Base-by-base conservation (phyloP, 345 rosid genomes). In the Euphorbia pulcherrima region DNA sequence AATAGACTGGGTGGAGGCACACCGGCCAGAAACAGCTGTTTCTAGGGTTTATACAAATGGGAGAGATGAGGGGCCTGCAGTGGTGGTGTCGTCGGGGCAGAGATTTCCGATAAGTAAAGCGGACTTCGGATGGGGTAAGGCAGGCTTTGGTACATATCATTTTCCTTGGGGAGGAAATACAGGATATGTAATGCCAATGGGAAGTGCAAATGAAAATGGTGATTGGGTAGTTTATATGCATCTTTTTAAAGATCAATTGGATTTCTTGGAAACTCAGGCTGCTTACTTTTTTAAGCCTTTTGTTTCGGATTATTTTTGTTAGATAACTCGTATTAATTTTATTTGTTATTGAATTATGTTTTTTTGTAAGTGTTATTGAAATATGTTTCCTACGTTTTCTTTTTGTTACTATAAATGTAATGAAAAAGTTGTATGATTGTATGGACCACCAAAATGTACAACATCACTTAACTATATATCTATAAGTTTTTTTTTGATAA, bases 1-100 rank as follows among this genome's bases (percentile, higher is more conserved):
- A 66, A 84, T 90, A 48, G 97, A 90, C 65, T 90, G 92, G 92
- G 88, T 90, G 21, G 92, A 90, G 76, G 83, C 81, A 3, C 84
- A 58, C 6, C 82, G 89, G 8, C 97, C 97, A 0, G 74, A 63
- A 47, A 77, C 84, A 8, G 76, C 79, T 6, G 13, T 85, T 62
- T 63, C 90, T 8, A 90, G 74, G 82, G 75, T 90, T 24, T 88
- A 85, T 62, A 17, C 74, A 41, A n/a, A 13, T n/a, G 82, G 60
- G 18, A 72, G 67, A 0, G 75, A 79, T 0, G 87, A 82, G 0
- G 86, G 81, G 14, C 92, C 92, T 0, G 87, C 90, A 0, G 74
- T 90, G 27, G 95, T 88, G 71, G 85, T 90, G 55, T 90, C 97
- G 11, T 90, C 90, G 1, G 95, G 97, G 16, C 89, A 78, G 40